A percentile compares a stretch with the other conserved stretches of the same genome.
phyloP scores from a whole-genome alignment of 257 asterid genomes.

The Solanum sejunctum region DNA sequence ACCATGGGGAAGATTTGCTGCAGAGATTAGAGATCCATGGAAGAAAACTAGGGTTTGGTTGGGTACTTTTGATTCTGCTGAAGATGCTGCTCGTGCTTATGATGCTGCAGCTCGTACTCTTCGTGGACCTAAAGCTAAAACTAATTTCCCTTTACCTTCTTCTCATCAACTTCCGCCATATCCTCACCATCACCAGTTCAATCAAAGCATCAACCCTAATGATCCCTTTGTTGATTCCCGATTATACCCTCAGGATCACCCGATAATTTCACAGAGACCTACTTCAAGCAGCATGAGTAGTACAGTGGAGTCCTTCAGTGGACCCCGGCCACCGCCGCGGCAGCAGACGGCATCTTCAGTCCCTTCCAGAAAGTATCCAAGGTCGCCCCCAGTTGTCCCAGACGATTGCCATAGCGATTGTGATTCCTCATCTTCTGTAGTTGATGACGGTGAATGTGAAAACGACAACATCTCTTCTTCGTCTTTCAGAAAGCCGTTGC shows the following conservation, averaged over 20 bases:
- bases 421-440: constrained; percentile 45
- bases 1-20: constrained; percentile 71
- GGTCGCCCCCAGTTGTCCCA: constrained; percentile 57
- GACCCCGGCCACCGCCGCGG: constrained; percentile 34
- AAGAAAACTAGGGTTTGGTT: constrained; percentile 70
- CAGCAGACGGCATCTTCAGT: background rate
- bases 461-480: constrained; percentile 30
- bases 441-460: constrained; percentile 37
- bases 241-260: constrained; percentile 36
- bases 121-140: constrained; percentile 60
- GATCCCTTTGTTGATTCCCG: constrained; percentile 19
- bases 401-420: constrained; percentile 63
- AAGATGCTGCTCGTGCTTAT: constrained; percentile 66
- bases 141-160: constrained; percentile 34
- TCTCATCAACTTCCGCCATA: background rate
- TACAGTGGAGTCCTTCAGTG: constrained; percentile 67
- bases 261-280: constrained; percentile 36
- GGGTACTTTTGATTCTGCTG: constrained; percentile 74
- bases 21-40: constrained; percentile 74
- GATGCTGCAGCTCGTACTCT: constrained; percentile 58
- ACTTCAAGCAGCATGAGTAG: constrained; percentile 64
- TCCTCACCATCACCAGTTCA: constrained; percentile 1
- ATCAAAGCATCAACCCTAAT: constrained; percentile 7
- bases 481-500: constrained; percentile 19
- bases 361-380: constrained; percentile 40